Percentiles rank a stretch among this genome's conserved stretches.
phyloP scores from a whole-genome alignment of 2,329 filamentous ascomycete species.

The Neofusicoccum cordaticola region DNA sequence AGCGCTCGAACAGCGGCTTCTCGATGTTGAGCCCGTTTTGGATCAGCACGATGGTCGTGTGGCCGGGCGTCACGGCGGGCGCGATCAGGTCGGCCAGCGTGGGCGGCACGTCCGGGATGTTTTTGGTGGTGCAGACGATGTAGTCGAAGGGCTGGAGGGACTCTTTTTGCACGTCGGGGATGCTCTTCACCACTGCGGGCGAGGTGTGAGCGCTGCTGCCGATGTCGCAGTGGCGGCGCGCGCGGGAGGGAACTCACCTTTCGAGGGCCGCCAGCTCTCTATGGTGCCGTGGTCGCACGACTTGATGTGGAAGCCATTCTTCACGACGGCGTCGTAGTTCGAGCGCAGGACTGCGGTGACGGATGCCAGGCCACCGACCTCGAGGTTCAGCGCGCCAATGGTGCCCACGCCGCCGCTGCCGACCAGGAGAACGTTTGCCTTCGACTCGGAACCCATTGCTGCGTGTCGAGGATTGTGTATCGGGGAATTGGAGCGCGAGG shows the following conservation, averaged over 20 bases:
- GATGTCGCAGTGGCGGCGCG: too few species aligned
- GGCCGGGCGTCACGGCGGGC: constrained; percentile 51
- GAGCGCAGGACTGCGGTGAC: constrained; percentile 58
- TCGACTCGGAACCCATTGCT: constrained; percentile 7
- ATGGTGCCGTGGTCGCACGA: constrained; percentile 56
- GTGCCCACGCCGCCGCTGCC: constrained; percentile 57
- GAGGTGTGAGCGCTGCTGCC: background rate
- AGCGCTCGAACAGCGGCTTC: constrained; percentile 48
- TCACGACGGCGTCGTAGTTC: constrained; percentile 50
- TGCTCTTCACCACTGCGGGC: constrained; percentile 43
- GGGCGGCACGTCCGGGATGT: constrained; percentile 54
- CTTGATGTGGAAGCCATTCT: constrained; percentile 53
- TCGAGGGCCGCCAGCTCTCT: constrained; percentile 48
- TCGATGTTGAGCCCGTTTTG: constrained; percentile 67
- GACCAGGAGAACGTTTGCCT: constrained; percentile 50
- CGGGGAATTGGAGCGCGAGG: background rate
- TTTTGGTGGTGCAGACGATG: constrained; percentile 59
- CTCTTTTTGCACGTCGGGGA: constrained; percentile 46
- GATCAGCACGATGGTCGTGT: constrained; percentile 56
- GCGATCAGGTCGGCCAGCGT: constrained; percentile 48
- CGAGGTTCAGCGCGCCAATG: constrained; percentile 55
- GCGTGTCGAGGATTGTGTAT: background rate
- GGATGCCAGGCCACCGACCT: constrained; percentile 48
- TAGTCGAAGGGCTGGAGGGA: constrained; percentile 49
- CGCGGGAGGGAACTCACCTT: constrained; percentile 28